phyloP scores from a whole-genome alignment of 2,329 filamentous ascomycete species.

The Endoconidiophora laricicola region DNA sequence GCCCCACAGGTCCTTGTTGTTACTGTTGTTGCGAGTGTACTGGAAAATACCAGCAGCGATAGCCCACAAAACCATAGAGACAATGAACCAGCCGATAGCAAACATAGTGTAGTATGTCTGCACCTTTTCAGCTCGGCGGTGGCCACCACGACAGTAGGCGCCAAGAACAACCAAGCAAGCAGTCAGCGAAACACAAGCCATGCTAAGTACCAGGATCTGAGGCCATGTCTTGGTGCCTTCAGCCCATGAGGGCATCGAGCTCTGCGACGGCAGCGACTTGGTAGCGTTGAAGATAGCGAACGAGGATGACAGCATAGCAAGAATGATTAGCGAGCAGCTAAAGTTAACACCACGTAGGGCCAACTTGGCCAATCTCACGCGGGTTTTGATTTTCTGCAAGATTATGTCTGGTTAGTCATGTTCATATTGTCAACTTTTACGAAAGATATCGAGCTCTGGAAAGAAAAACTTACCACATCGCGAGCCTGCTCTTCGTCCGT shows the following conservation, averaged over 20 bases:
- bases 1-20: slow-evolving; percentile 86
- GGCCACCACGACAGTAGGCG: slow-evolving; percentile 77
- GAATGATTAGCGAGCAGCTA: slow-evolving; percentile 86
- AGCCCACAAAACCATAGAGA: slow-evolving; percentile 85
- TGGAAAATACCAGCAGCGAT: slow-evolving; percentile 74
- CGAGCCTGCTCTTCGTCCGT: slow-evolving; percentile 78
- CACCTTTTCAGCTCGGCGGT: slow-evolving; percentile 77
- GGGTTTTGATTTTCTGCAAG: slow-evolving; percentile 70
- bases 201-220: slow-evolving; percentile 64
- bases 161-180: slow-evolving; percentile 68
- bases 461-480: slow-evolving; percentile 54
- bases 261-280: slow-evolving; percentile 54
- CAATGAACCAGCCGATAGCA: slow-evolving; percentile 81
- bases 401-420: not conserved
- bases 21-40: slow-evolving; percentile 48
- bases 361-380: slow-evolving; percentile 85
- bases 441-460: not conserved
- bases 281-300: slow-evolving; percentile 89
- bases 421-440: slow-evolving; percentile 21
- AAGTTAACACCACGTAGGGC: slow-evolving; percentile 93
- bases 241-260: slow-evolving; percentile 74
- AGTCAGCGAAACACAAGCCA: slow-evolving; percentile 64
- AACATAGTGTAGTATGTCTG: slow-evolving; percentile 93
- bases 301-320: slow-evolving; percentile 76
- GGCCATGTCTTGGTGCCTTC: slow-evolving; percentile 68